These are phyloP conservation scores for Pseudopithomyces maydicus DNA, from an alignment of 2,329 filamentous ascomycete species.

Conservation along the genomic window DNA sequence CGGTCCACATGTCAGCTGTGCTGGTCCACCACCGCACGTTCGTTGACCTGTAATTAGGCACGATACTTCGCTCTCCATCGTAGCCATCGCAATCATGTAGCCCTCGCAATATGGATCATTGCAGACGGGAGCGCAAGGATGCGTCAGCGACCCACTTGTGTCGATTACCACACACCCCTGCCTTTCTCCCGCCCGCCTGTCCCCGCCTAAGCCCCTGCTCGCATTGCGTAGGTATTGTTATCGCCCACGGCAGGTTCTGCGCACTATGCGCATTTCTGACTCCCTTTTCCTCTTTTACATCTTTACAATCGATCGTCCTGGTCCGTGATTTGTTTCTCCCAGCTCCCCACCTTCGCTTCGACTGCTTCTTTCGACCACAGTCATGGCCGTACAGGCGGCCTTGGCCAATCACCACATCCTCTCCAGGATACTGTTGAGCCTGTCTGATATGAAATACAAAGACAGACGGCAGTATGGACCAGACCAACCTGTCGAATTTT, in stretches of 20 bases:
- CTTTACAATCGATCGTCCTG: background rate
- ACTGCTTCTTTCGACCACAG: background rate
- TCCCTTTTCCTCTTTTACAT: slow-evolving; percentile 5
- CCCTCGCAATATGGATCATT: background rate
- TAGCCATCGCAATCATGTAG: slow-evolving; percentile 6
- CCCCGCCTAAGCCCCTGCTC: slow-evolving; percentile 14
- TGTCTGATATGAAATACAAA: slow-evolving; percentile 39
- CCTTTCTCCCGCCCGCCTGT: slow-evolving; percentile 14
- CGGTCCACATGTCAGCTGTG: too few species aligned
- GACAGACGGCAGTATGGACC: slow-evolving; percentile 36
- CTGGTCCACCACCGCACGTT: too few species aligned
- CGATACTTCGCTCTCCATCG: background rate
- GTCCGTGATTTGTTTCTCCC: background rate
- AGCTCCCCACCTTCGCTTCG: background rate
- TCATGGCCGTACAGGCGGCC: slow-evolving; percentile 30
- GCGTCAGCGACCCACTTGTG: slow-evolving; percentile 13
- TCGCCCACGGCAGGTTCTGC: slow-evolving; percentile 13
- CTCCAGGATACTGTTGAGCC: slow-evolving; percentile 28
- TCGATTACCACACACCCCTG: slow-evolving; percentile 14
- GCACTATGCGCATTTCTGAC: slow-evolving; percentile 1
- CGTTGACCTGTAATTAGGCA: too few species aligned
- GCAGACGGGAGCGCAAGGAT: background rate
- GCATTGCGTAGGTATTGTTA: slow-evolving; percentile 17
- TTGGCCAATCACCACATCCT: slow-evolving; percentile 32
- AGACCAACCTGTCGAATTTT: slow-evolving; percentile 38